Evolutionary conservation across 768 basidiomycete genomes (phyloP).

Genomic region (Lactarius sp.): DNA sequence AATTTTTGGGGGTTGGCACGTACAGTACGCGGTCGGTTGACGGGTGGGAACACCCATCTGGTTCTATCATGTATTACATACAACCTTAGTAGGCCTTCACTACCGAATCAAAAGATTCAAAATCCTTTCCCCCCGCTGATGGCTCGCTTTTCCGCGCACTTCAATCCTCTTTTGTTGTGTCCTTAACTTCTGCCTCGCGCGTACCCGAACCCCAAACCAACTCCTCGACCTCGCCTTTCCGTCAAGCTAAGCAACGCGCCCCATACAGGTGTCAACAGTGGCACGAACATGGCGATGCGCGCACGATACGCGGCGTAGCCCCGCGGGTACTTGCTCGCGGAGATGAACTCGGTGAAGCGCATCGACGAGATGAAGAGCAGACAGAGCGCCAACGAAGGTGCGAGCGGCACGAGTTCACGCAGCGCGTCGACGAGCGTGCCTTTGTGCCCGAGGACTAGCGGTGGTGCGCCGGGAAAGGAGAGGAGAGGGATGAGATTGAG

Average conservation of each 20-base stretch:
- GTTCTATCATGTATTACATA: no score
- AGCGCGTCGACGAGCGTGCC: conserved; percentile 26
- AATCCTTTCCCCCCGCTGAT: neutral
- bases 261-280: conserved; percentile 43
- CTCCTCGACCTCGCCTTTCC: conserved; percentile 36
- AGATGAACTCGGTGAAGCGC: conserved; percentile 74
- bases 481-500: conserved; percentile 64
- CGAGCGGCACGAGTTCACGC: conserved; percentile 36
- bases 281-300: conserved; percentile 78
- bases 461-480: conserved; percentile 32
- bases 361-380: conserved; percentile 76
- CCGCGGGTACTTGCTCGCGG: conserved; percentile 63
- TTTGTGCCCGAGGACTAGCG: conserved; percentile 26
- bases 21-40: no score
- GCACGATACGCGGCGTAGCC: conserved; percentile 67
- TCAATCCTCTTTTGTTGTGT: conserved; percentile 27
- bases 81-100: no score
- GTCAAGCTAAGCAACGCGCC: conserved; percentile 37
- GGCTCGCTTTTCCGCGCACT: neutral
- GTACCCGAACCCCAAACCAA: conserved; percentile 39
- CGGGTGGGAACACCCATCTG: no score
- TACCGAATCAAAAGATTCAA: no score
- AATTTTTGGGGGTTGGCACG: no score
- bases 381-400: conserved; percentile 59
- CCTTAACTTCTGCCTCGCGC: conserved; percentile 25